Percentiles rank a stretch among this genome's conserved stretches.
phyloP scores from a whole-genome alignment of 2,329 filamentous ascomycete species.

The Emergomyces pasteurianus region DNA sequence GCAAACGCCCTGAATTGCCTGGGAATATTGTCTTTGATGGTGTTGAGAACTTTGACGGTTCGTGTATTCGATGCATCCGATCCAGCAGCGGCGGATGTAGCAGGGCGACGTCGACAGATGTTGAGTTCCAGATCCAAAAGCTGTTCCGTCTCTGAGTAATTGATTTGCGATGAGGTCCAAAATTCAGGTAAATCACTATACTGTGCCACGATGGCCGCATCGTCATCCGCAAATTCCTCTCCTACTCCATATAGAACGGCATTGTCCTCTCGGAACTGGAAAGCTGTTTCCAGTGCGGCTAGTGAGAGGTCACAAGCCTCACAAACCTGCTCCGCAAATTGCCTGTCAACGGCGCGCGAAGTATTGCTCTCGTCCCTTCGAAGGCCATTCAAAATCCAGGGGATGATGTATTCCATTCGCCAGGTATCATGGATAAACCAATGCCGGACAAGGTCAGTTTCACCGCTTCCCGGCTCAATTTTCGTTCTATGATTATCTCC shows the following conservation, averaged over 20 bases:
- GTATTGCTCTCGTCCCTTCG: slow-evolving; percentile 56
- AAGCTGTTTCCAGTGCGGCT: slow-evolving; percentile 50
- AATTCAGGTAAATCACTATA: slow-evolving; percentile 64
- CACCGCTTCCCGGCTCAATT: slow-evolving; percentile 50
- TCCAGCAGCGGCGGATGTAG: slow-evolving; percentile 16
- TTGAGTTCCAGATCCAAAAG: slow-evolving; percentile 31
- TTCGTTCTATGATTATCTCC: slow-evolving; percentile 64
- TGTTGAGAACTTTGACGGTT: slow-evolving; percentile 26
- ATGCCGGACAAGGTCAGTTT: slow-evolving; percentile 67
- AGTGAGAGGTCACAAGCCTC: slow-evolving; percentile 69
- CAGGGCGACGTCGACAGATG: slow-evolving; percentile 27
- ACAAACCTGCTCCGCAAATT: slow-evolving; percentile 36
- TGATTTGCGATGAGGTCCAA: slow-evolving; percentile 60
- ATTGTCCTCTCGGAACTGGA: slow-evolving; percentile 60
- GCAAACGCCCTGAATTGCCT: slow-evolving; percentile 47
- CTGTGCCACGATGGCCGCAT: slow-evolving; percentile 50
- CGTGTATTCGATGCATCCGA: slow-evolving; percentile 21
- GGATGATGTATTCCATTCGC: slow-evolving; percentile 60
- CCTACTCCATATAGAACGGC: slow-evolving; percentile 60
- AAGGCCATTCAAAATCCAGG: slow-evolving; percentile 67
- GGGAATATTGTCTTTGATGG: slow-evolving; percentile 39
- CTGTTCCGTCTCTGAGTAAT: slow-evolving; percentile 27
- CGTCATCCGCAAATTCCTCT: slow-evolving; percentile 51
- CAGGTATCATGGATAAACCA: slow-evolving; percentile 73
- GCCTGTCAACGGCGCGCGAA: slow-evolving; percentile 37